Conservation (phyloP, 176 grass and related monocot species). For the Lolium perenne region DNA sequence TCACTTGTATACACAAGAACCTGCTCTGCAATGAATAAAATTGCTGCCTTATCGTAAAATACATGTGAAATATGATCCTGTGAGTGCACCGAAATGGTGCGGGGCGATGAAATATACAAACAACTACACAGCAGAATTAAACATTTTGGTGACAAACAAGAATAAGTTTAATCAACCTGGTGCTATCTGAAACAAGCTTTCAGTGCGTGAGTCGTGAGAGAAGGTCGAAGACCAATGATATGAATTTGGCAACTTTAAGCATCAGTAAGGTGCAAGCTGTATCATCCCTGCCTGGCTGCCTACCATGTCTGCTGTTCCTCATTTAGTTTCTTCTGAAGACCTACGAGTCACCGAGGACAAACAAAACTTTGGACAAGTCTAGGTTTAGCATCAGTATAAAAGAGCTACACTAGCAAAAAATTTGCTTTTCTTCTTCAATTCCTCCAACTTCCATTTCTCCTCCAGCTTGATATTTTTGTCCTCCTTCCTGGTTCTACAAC, state of each 20-base stretch:
- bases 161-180: background rate
- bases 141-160: background rate
- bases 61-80: too few species aligned
- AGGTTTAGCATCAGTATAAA: background rate
- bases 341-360: background rate
- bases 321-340: background rate
- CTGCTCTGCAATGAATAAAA: too few species aligned
- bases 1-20: too few species aligned
- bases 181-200: background rate
- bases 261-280: background rate
- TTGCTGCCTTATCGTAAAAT: too few species aligned
- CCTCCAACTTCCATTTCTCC: background rate
- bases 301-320: background rate
- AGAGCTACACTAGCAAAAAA: background rate
- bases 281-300: background rate
- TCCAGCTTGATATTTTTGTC: background rate
- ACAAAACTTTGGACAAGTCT: background rate
- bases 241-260: slow-evolving; percentile 2
- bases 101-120: background rate
- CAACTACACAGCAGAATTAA: background rate
- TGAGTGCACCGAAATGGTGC: background rate
- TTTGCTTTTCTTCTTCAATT: background rate
- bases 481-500: slow-evolving; percentile 1
- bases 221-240: background rate
- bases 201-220: background rate